phyloP scores from a whole-genome alignment of 305 asterid genomes.

The Fraxinus angustifolia region DNA sequence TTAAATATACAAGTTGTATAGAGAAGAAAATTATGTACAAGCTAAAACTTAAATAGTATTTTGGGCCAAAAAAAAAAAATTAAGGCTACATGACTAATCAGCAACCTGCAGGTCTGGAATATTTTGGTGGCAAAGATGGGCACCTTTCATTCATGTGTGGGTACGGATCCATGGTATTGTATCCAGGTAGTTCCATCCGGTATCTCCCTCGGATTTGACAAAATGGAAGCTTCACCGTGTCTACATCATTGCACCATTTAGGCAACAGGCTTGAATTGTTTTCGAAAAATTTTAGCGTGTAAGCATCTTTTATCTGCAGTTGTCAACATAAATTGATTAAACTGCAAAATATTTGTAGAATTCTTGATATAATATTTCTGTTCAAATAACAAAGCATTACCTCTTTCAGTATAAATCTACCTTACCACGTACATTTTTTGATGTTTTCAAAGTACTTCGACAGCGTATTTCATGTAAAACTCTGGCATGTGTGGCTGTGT shows the following conservation, averaged over 20 bases:
- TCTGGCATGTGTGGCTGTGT: not conserved
- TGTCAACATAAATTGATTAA: conserved; percentile 8
- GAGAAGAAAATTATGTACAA: not conserved
- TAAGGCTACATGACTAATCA: conserved; percentile 27
- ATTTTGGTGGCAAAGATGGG: conserved; percentile 75
- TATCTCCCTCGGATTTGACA: conserved; percentile 87
- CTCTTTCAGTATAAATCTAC: not conserved
- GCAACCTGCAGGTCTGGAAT: conserved; percentile 59
- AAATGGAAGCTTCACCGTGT: conserved; percentile 46
- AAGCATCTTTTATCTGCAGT: conserved; percentile 50
- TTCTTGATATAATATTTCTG: not conserved
- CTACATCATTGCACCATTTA: conserved; percentile 49
- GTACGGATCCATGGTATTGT: conserved; percentile 68
- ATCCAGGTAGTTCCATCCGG: conserved; percentile 82
- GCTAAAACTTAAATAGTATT: conserved; percentile 11
- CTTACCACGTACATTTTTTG: not conserved
- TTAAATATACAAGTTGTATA: conserved; percentile 17
- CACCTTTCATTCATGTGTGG: conserved; percentile 88
- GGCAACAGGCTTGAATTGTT: conserved; percentile 43
- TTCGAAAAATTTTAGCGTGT: conserved; percentile 40
- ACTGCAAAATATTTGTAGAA: not conserved
- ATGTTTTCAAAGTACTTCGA: not conserved
- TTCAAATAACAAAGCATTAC: not conserved
- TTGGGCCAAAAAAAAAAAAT: not conserved
- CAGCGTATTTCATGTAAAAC: not conserved